These are phyloP conservation scores for Pleurotus eryngii DNA, from an alignment of 768 basidiomycete species.

Conservation along the genomic window DNA sequence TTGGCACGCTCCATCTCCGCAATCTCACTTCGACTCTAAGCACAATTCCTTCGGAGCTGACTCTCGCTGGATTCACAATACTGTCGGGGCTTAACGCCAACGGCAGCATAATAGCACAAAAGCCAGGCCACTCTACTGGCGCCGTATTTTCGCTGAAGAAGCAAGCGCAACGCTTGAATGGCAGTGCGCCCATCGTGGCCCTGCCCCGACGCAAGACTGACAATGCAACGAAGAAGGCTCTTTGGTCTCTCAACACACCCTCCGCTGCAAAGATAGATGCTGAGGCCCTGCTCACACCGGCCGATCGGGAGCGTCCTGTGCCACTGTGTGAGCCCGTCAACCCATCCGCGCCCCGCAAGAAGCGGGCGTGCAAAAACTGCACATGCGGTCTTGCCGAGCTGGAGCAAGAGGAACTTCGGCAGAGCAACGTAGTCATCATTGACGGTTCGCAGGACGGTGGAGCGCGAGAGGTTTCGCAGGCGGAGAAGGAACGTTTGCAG, in stretches of 20 bases:
- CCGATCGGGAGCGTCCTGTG: constrained; percentile 76
- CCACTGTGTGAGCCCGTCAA: constrained; percentile 72
- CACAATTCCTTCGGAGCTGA: constrained; percentile 55
- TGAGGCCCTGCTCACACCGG: constrained; percentile 77
- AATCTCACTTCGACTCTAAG: constrained; percentile 44
- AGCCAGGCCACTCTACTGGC: constrained; percentile 47
- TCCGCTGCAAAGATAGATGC: constrained; percentile 76
- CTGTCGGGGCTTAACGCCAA: constrained; percentile 38
- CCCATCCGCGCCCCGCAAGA: constrained; percentile 55
- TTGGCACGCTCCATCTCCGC: constrained; percentile 67
- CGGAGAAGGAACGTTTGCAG: constrained; percentile 63
- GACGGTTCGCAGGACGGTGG: constrained; percentile 61
- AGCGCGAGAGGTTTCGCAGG: constrained; percentile 51
- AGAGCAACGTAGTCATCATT: constrained; percentile 58
- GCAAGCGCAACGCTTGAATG: constrained; percentile 6
- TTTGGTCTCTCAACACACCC: constrained; percentile 80
- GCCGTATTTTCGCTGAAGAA: constrained; percentile 43
- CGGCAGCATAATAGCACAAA: constrained; percentile 63
- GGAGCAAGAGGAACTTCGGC: constrained; percentile 75
- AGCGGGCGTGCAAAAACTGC: constrained; percentile 95
- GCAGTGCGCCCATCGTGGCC: constrained; percentile 40
- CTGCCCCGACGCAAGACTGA: constrained; percentile 55
- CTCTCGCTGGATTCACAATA: constrained; percentile 61
- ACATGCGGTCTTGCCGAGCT: constrained; percentile 94
- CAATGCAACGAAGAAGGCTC: constrained; percentile 70